Evolutionary conservation across 2,329 filamentous ascomycete species (phyloP), one percentile per base, ranked within the genome.

Genomic region (Botrytis squamosa): DNA sequence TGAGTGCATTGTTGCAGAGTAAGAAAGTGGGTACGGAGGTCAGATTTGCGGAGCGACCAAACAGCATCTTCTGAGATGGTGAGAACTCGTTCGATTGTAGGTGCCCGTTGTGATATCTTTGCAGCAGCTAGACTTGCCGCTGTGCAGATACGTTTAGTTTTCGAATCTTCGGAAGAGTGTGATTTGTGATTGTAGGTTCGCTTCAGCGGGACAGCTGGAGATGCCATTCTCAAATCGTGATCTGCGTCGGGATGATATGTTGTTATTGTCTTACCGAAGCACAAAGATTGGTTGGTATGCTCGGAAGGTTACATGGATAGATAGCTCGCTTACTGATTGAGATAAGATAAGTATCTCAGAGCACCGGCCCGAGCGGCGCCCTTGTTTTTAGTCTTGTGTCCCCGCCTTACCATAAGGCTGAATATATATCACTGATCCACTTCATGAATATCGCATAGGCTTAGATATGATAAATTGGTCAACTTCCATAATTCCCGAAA

Each of bases 21-120:
- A 40, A 80, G 75, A 55, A 79, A 79, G 69, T 75, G 76, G 22
- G 44, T 62, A 16, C 77, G 75, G 8, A 79, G 75, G 36, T 78
- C 77, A 33, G 75, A 57, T 74, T 80, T 80, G 49, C 75, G 70
- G 14, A 80, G 75, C 12, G 70, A 71, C 74, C 75, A 78, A 18
- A 80, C 74, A 14, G 74, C 76, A 55, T 77, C 76, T 73, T 78
- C 77, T 38, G 77, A 73, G 33, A 79, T 70, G 42, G 75, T 46
- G 10, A 80, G 69, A 62, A 78, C 52, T 42, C n/a, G 18, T 71
- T 71, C 33, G 44, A 66, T 65, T 25, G 70, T 65, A 14, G 70
- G 70, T 38, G 44, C n/a, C 25, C 36, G 70, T 25, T 52, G 60
- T 52, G 46, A 71, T 25, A 38, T 49, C 38, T 71, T 71, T 36